phyloP scores from a whole-genome alignment of 495 filamentous ascomycete genomes.

The Penicillium coprophilum region DNA sequence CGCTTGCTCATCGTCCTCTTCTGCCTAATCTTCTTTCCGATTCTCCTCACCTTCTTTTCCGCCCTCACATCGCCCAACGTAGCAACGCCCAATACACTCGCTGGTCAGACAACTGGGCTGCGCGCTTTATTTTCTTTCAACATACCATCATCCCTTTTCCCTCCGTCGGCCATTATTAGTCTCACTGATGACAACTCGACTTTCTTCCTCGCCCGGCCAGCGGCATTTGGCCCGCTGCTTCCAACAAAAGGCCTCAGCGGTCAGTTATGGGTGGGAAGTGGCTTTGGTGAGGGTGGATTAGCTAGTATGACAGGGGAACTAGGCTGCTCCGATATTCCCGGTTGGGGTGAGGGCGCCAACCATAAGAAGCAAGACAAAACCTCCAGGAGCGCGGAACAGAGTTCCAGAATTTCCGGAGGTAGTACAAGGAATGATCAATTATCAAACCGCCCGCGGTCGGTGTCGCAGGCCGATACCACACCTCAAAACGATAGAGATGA shows the following conservation, averaged over 20 bases:
- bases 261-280: slow-evolving; percentile 85
- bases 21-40: slow-evolving; percentile 55
- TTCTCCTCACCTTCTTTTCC: slow-evolving; percentile 52
- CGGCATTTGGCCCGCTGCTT: slow-evolving; percentile 84
- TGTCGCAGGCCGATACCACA: slow-evolving; percentile 30
- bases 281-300: slow-evolving; percentile 73
- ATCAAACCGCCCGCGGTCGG: slow-evolving; percentile 26
- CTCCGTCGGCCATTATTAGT: slow-evolving; percentile 90
- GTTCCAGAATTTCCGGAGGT: slow-evolving; percentile 30
- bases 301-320: slow-evolving; percentile 73
- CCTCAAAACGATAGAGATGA: slow-evolving; percentile 23
- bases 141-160: slow-evolving; percentile 77
- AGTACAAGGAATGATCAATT: slow-evolving; percentile 25
- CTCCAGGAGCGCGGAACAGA: slow-evolving; percentile 30
- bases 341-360: slow-evolving; percentile 66
- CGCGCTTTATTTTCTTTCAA: slow-evolving; percentile 63
- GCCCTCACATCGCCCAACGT: slow-evolving; percentile 45
- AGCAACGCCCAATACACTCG: slow-evolving; percentile 40
- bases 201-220: slow-evolving; percentile 89
- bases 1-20: slow-evolving; percentile 53
- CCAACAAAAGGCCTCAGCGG: slow-evolving; percentile 75
- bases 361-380: slow-evolving; percentile 33
- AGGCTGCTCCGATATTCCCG: slow-evolving; percentile 97
- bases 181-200: slow-evolving; percentile 98
- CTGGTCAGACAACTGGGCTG: slow-evolving; percentile 45